phyloP scores from a whole-genome alignment of 2,329 filamentous ascomycete species.

The Aureobasidium sp. region DNA sequence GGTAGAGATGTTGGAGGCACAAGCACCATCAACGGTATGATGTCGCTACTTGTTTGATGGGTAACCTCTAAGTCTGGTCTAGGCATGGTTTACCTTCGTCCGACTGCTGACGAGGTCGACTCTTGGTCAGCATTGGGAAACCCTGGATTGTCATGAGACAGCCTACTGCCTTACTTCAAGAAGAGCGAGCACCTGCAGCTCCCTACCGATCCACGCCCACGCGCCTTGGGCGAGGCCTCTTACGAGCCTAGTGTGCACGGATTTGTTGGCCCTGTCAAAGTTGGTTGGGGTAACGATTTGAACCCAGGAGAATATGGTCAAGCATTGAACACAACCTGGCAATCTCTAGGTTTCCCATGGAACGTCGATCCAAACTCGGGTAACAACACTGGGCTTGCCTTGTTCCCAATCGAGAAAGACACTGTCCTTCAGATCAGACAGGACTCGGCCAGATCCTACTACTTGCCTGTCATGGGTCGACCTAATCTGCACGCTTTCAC shows the following conservation, averaged over 20 bases:
- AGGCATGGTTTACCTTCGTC: slow-evolving; percentile 11
- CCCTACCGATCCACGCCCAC: background rate
- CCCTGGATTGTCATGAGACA: slow-evolving; percentile 24
- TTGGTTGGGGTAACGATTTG: slow-evolving; percentile 10
- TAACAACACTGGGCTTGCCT: slow-evolving; percentile 27
- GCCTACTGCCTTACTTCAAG: slow-evolving; percentile 17
- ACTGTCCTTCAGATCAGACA: slow-evolving; percentile 24
- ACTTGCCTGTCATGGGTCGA: slow-evolving; percentile 28
- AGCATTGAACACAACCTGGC: slow-evolving; percentile 27
- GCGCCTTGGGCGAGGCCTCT: background rate
- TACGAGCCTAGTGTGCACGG: slow-evolving; percentile 3
- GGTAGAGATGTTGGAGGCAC: slow-evolving; percentile 31
- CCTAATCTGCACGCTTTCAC: slow-evolving; percentile 41
- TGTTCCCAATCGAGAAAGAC: slow-evolving; percentile 25
- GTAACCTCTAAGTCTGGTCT: background rate
- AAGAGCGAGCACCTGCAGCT: slow-evolving; percentile 17
- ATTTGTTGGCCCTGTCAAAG: slow-evolving; percentile 6
- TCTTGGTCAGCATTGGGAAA: slow-evolving; percentile 15
- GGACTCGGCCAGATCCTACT: slow-evolving; percentile 31
- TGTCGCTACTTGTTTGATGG: background rate
- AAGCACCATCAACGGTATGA: slow-evolving; percentile 28
- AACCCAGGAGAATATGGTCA: background rate
- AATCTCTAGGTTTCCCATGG: slow-evolving; percentile 29
- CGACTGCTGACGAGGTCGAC: background rate
- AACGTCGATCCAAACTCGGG: slow-evolving; percentile 28